These are phyloP conservation scores for Leishmania tropica DNA, from an alignment of 208 protist genomes.

Conservation along the genomic window DNA sequence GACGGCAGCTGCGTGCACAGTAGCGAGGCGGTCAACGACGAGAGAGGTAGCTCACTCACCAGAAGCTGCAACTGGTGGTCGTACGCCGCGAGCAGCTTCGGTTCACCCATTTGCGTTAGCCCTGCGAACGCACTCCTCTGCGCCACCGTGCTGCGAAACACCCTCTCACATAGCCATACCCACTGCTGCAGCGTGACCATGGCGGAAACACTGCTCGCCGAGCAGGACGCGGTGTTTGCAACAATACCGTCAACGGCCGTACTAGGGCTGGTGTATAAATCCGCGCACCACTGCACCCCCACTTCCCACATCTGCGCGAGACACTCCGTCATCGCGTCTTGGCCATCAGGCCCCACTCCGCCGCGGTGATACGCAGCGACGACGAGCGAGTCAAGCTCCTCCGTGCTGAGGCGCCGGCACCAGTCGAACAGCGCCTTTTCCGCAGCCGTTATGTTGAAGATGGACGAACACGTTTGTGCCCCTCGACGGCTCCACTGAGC, in stretches of 20 bases:
- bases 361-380: constrained; percentile 8
- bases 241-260: no score
- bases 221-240: background rate
- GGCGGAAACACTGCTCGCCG: background rate
- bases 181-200: constrained; percentile 10
- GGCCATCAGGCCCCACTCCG: background rate
- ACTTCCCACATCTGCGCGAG: constrained; percentile 27
- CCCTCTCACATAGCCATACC: constrained; percentile 15
- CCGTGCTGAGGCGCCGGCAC: background rate
- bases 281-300: constrained; percentile 25
- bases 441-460: constrained; percentile 13
- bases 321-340: background rate
- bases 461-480: background rate
- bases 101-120: background rate
- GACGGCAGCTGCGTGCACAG: constrained; percentile 21
- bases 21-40: constrained; percentile 19
- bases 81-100: constrained; percentile 6
- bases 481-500: constrained; percentile 12
- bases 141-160: constrained; percentile 14
- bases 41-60: constrained; percentile 22
- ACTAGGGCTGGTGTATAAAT: constrained; percentile 11
- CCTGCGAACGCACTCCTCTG: background rate
- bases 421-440: constrained; percentile 21
- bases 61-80: constrained; percentile 24
- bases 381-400: constrained; percentile 9